Conservation (phyloP, 2,329 filamentous ascomycete species). For the Alternaria novae-zelandiae region DNA sequence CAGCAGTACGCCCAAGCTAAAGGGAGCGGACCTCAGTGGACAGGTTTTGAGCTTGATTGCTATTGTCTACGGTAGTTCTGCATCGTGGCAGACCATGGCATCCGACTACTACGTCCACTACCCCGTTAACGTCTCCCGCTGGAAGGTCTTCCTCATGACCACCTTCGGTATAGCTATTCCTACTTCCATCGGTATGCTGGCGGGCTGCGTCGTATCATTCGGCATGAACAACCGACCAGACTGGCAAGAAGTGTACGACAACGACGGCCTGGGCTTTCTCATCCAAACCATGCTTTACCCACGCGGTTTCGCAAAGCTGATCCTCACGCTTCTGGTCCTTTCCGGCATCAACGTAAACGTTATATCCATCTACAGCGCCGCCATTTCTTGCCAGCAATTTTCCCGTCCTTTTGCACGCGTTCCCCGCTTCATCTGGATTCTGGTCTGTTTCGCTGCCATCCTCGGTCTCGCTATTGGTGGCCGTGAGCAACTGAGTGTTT, state of each 20-base stretch:
- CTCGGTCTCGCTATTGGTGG: slow-evolving; percentile 54
- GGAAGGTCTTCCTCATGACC: slow-evolving; percentile 52
- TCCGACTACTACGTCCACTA: slow-evolving; percentile 55
- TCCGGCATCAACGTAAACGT: slow-evolving; percentile 56
- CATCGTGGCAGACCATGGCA: slow-evolving; percentile 51
- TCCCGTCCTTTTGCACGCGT: slow-evolving; percentile 58
- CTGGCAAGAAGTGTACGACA: slow-evolving; percentile 49
- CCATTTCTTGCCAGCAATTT: slow-evolving; percentile 56
- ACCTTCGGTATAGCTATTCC: slow-evolving; percentile 51
- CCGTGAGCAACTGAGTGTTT: slow-evolving; percentile 50
- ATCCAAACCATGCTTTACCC: slow-evolving; percentile 56
- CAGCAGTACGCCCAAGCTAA: slow-evolving; percentile 37
- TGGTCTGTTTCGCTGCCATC: slow-evolving; percentile 53
- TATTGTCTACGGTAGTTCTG: slow-evolving; percentile 48
- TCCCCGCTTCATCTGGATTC: slow-evolving; percentile 58
- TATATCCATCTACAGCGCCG: slow-evolving; percentile 59
- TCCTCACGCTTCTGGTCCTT: slow-evolving; percentile 53
- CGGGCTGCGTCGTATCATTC: slow-evolving; percentile 53
- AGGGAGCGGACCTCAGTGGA: slow-evolving; percentile 45
- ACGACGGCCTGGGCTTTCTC: slow-evolving; percentile 56
- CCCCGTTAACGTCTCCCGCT: slow-evolving; percentile 46
- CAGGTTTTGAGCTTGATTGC: slow-evolving; percentile 35
- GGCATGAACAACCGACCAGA: slow-evolving; percentile 42
- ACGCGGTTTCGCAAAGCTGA: slow-evolving; percentile 56
- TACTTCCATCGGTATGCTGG: slow-evolving; percentile 53